Evolutionary conservation across 1,284 basidiomycete genomes (phyloP).

Genomic region (Ceratobasidium sp.): DNA sequence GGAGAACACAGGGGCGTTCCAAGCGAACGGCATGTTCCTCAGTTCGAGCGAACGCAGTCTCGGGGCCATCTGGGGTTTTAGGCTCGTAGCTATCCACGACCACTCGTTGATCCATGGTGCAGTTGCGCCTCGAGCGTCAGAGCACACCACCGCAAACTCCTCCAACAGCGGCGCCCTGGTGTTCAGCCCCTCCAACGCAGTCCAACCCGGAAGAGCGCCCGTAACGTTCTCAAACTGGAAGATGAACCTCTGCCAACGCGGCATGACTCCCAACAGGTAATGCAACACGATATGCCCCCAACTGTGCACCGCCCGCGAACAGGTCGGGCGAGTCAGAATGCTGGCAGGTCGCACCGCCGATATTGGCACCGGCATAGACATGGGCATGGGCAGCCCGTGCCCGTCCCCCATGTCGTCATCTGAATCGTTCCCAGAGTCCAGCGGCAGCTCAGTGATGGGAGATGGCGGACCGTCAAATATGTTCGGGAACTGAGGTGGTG

Average conservation of each 20-base stretch:
- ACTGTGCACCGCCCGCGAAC: constrained; percentile 32
- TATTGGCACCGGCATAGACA: constrained; percentile 29
- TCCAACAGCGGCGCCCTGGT: constrained; percentile 35
- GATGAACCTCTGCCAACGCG: constrained; percentile 28
- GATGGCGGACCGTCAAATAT: constrained; percentile 41
- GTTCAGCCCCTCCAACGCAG: constrained; percentile 32
- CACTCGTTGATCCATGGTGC: constrained; percentile 39
- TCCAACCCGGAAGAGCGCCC: constrained; percentile 36
- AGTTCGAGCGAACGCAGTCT: constrained; percentile 33
- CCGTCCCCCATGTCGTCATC: constrained; percentile 15
- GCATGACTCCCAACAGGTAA: constrained; percentile 38
- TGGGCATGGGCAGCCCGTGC: constrained; percentile 23
- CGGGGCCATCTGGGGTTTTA: constrained; percentile 37
- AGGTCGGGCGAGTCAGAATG: constrained; percentile 4
- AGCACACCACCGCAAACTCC: constrained; percentile 38
- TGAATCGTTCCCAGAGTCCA: constrained; percentile 42
- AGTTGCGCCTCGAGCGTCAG: constrained; percentile 33
- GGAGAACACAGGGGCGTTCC: constrained; percentile 36
- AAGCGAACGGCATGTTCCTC: constrained; percentile 42
- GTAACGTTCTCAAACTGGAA: constrained; percentile 40
- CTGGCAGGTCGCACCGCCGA: constrained; percentile 15
- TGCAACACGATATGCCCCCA: constrained; percentile 41
- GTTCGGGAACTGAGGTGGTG: constrained; percentile 31
- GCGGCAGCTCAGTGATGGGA: constrained; percentile 36
- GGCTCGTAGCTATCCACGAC: constrained; percentile 34